Evolutionary conservation across 441 rosid genomes (phyloP).

Genomic region (Codiaeum variegatum): DNA sequence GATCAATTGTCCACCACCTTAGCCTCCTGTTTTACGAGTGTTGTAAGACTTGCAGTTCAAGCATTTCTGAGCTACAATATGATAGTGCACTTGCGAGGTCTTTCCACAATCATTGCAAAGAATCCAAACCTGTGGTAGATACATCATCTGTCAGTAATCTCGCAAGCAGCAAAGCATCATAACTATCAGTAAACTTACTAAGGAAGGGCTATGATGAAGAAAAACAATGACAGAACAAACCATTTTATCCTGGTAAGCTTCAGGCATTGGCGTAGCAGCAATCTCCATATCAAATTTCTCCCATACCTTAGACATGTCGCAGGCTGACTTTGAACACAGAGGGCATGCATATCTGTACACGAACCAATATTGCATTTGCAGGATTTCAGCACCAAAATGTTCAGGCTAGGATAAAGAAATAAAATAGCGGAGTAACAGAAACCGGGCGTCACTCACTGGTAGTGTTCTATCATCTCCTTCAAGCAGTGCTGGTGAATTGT

Average conservation of each 20-base stretch:
- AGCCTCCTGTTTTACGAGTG: slow-evolving; percentile 72
- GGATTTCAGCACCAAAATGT: background rate
- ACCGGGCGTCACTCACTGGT: slow-evolving; percentile 46
- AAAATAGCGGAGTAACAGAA: background rate
- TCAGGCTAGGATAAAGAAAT: too few relatives aligned
- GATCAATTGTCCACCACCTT: background rate
- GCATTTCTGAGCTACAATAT: slow-evolving; percentile 75
- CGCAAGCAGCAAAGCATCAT: background rate
- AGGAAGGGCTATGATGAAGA: background rate
- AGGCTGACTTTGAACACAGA: slow-evolving; percentile 76
- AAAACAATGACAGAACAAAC: slow-evolving; percentile 21
- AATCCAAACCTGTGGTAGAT: slow-evolving; percentile 53
- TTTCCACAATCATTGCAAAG: slow-evolving; percentile 84
- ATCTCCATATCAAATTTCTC: slow-evolving; percentile 74
- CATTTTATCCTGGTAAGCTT: slow-evolving; percentile 52
- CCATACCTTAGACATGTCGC: slow-evolving; percentile 93
- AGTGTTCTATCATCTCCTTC: slow-evolving; percentile 77
- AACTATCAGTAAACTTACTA: too few relatives aligned
- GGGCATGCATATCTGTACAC: slow-evolving; percentile 80
- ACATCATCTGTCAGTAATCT: background rate
- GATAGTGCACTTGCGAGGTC: slow-evolving; percentile 54
- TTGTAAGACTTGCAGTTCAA: slow-evolving; percentile 79
- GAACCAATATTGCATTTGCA: background rate
- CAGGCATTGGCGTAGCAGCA: slow-evolving; percentile 80
- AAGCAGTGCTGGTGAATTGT: slow-evolving; percentile 75